A percentile compares a stretch with the other conserved stretches of the same genome.
These are phyloP conservation scores for Aspergillus carlsbadensis DNA, from an alignment of 495 filamentous ascomycete species.

Conservation along the genomic window DNA sequence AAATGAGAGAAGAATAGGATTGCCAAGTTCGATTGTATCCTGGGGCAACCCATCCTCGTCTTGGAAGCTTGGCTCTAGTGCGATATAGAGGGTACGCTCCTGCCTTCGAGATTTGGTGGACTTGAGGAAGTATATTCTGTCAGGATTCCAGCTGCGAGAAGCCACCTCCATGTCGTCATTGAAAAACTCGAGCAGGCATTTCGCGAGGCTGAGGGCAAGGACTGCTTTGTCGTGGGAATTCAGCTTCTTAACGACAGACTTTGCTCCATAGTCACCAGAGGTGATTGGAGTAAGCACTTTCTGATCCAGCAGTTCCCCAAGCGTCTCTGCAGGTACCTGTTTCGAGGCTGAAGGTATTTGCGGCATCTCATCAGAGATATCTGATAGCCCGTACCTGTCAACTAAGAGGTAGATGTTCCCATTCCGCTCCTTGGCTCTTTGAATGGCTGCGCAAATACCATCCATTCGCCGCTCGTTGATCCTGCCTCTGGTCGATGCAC, in stretches of 20 bases:
- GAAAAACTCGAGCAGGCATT: conserved; percentile 2
- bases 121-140: background rate
- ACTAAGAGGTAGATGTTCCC: background rate
- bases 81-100: no score
- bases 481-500: background rate
- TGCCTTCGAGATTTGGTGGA: no score
- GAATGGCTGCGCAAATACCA: conserved; percentile 1
- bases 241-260: background rate
- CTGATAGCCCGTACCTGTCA: background rate
- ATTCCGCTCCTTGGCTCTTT: background rate
- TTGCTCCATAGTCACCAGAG: background rate
- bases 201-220: background rate
- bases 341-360: no score
- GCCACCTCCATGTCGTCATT: background rate
- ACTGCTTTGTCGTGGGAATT: background rate
- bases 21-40: no score
- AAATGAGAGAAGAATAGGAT: no score
- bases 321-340: background rate
- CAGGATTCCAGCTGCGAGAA: background rate
- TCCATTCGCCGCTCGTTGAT: background rate
- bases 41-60: no score
- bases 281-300: background rate
- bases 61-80: no score
- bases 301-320: conserved; percentile 2
- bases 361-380: conserved; percentile 1